phyloP scores from a whole-genome alignment of 441 rosid genomes.

The Monsonia emarginata region DNA sequence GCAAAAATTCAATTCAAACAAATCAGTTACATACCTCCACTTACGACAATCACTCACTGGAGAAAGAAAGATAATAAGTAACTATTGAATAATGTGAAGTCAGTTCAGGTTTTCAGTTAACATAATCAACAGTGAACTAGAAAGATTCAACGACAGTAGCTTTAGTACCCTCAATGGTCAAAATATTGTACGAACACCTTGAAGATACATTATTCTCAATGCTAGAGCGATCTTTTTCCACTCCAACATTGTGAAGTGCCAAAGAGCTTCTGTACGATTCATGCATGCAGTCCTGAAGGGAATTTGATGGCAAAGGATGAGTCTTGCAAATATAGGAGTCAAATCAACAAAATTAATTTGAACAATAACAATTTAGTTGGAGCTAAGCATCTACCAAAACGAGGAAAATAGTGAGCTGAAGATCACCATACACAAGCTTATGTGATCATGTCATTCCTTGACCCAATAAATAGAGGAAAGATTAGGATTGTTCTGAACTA shows the following conservation, averaged over 20 bases:
- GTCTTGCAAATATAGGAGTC: not conserved
- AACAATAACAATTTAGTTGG: not conserved
- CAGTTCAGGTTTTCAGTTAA: too few relatives aligned
- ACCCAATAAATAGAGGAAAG: not conserved
- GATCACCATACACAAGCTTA: not conserved
- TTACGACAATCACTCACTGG: not conserved
- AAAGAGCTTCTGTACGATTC: slow-evolving; percentile 59
- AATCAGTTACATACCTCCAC: not conserved
- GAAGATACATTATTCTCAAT: slow-evolving; percentile 45
- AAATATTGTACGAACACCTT: slow-evolving; percentile 35
- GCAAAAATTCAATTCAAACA: slow-evolving; percentile 14
- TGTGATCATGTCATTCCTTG: not conserved
- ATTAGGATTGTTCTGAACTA: not conserved
- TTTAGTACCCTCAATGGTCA: slow-evolving; percentile 51
- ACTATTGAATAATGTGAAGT: not conserved
- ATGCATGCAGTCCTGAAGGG: slow-evolving; percentile 57
- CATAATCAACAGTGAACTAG: not conserved
- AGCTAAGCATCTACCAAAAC: not conserved
- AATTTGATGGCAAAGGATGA: not conserved
- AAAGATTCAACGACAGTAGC: not conserved
- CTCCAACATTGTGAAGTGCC: slow-evolving; percentile 49
- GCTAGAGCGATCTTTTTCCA: slow-evolving; percentile 53
- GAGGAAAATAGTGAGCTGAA: not conserved
- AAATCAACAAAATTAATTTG: not conserved
- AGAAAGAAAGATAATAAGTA: not conserved